These are phyloP conservation scores for Entophlyctis helioformis DNA, from an alignment of 192 early-diverging fungal genomes.

Conservation along the genomic window DNA sequence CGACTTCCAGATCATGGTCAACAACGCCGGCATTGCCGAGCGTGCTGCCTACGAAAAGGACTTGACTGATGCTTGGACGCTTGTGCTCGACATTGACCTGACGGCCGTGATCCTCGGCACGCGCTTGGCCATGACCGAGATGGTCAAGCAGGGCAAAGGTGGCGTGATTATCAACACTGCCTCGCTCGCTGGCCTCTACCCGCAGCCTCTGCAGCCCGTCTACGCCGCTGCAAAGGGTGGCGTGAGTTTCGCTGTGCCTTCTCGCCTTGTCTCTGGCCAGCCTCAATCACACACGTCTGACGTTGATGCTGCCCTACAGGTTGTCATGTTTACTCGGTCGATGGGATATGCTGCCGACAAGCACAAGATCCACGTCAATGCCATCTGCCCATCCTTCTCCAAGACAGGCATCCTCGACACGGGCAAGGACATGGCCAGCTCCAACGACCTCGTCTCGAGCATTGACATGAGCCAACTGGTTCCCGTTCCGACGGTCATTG, in stretches of 20 bases:
- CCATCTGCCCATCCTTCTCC: constrained; percentile 12
- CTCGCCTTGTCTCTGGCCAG: too few species aligned
- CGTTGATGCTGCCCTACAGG: not conserved
- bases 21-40: constrained; percentile 35
- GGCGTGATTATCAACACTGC: constrained; percentile 70
- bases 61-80: constrained; percentile 22
- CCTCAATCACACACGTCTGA: too few species aligned
- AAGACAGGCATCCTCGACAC: constrained; percentile 9
- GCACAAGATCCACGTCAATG: constrained; percentile 23
- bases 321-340: constrained; percentile 16
- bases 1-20: constrained; percentile 17
- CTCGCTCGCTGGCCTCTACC: constrained; percentile 54
- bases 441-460: not conserved
- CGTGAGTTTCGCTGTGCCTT: constrained; percentile 21
- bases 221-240: constrained; percentile 71
- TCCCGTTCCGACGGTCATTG: constrained; percentile 25
- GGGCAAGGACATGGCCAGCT: not conserved
- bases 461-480: constrained; percentile 1
- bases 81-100: constrained; percentile 64
- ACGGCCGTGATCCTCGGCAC: constrained; percentile 64
- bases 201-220: constrained; percentile 37
- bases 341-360: constrained; percentile 4
- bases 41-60: constrained; percentile 11
- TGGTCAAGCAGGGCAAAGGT: constrained; percentile 28
- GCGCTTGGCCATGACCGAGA: constrained; percentile 49